These are phyloP conservation scores for Suillus bovinus DNA, from an alignment of 768 basidiomycete genomes.

Conservation along the genomic window DNA sequence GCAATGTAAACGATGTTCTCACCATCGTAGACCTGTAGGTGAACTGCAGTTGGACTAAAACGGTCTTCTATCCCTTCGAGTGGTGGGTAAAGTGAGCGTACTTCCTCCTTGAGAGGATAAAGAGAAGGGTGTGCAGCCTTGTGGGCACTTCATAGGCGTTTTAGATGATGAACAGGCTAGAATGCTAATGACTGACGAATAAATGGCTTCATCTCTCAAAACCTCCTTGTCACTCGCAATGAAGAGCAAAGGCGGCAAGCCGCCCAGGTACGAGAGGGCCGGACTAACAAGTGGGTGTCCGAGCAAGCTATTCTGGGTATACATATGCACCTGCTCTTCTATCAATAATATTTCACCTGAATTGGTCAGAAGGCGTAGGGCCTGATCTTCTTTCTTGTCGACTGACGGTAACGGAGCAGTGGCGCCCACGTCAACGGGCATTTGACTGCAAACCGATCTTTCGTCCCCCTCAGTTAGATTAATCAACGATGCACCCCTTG, in stretches of 20 bases:
- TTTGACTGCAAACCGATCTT: slow-evolving; percentile 25
- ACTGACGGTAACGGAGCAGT: slow-evolving; percentile 44
- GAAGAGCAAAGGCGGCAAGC: slow-evolving; percentile 83
- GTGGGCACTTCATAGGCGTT: slow-evolving; percentile 65
- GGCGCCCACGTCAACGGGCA: slow-evolving; percentile 49
- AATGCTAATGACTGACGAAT: slow-evolving; percentile 47
- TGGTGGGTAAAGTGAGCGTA: slow-evolving; percentile 54
- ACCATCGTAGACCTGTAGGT: slow-evolving; percentile 94
- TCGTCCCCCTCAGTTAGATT: slow-evolving; percentile 10
- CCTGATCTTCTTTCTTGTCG: slow-evolving; percentile 41
- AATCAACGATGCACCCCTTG: slow-evolving; percentile 12
- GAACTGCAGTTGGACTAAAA: slow-evolving; percentile 71
- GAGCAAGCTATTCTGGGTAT: slow-evolving; percentile 76
- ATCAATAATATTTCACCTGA: slow-evolving; percentile 57
- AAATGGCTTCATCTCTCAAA: slow-evolving; percentile 88
- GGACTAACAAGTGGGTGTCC: slow-evolving; percentile 85
- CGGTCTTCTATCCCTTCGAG: slow-evolving; percentile 55
- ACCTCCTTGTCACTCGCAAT: slow-evolving; percentile 91
- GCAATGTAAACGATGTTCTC: slow-evolving; percentile 17
- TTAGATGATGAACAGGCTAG: background rate
- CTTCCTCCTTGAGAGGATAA: slow-evolving; percentile 51
- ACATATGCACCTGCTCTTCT: slow-evolving; percentile 80
- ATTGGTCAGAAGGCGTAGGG: slow-evolving; percentile 42
- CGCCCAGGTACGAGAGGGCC: slow-evolving; percentile 80
- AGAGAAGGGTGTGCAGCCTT: slow-evolving; percentile 83